Conservation (phyloP, 306 rosid species). For the Pyrus pyrifolia region DNA sequence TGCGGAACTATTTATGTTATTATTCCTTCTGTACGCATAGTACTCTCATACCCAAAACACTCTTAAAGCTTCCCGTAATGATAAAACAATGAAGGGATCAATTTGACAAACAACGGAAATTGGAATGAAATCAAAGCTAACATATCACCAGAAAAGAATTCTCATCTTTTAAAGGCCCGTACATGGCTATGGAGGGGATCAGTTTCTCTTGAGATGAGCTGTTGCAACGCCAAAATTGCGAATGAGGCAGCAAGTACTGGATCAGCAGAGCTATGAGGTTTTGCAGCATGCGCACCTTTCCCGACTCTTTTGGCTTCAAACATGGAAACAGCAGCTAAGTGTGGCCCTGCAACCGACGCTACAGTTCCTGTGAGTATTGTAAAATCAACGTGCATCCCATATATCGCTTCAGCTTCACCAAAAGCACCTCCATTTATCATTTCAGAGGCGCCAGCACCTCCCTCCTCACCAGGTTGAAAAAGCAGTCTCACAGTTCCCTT, state of each 20-base stretch:
- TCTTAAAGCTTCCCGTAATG: background rate
- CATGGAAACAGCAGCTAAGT: conserved; percentile 45
- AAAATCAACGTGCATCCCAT: conserved; percentile 38
- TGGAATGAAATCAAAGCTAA: background rate
- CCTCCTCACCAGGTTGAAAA: conserved; percentile 85
- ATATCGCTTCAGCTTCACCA: conserved; percentile 57
- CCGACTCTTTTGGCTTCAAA: conserved; percentile 55
- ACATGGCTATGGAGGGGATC: conserved; percentile 64
- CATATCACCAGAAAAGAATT: background rate
- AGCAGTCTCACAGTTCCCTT: conserved; percentile 72
- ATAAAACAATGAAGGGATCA: too few species aligned
- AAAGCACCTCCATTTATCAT: conserved; percentile 61
- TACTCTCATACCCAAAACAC: background rate
- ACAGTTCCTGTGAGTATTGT: conserved; percentile 43
- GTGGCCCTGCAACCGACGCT: conserved; percentile 44
- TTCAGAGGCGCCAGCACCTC: conserved; percentile 45
- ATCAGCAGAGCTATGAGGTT: conserved; percentile 40
- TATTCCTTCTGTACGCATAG: background rate
- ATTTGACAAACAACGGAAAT: background rate
- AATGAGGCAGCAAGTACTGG: conserved; percentile 64
- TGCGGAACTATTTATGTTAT: background rate
- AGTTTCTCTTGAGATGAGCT: conserved; percentile 61
- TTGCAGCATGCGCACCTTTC: conserved; percentile 55
- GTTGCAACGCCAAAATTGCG: conserved; percentile 61
- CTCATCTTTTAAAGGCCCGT: background rate